Percentiles rank a stretch among this genome's conserved stretches.
Evolutionary conservation across 148 eudicot genomes (phyloP).

Genomic region (Nepenthes mirabilis): DNA sequence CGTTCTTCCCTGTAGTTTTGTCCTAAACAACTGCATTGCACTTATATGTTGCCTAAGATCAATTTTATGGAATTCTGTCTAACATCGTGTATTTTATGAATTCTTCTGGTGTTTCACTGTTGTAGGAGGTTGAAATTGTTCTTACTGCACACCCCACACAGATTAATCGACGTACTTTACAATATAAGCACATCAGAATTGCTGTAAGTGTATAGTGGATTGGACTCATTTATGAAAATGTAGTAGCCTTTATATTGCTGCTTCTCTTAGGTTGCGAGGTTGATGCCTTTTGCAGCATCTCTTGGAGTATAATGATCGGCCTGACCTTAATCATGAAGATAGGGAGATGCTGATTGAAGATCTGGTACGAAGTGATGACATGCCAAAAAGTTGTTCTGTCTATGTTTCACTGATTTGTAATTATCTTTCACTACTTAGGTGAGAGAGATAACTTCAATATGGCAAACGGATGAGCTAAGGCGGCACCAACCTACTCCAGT

Average conservation of each 20-base stretch:
- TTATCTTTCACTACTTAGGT: conserved; percentile 27
- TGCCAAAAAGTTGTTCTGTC: background rate
- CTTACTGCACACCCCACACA: conserved; percentile 96
- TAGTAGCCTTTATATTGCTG: background rate
- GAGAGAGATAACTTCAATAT: conserved; percentile 83
- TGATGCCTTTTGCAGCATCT: conserved; percentile 55
- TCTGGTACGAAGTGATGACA: conserved; percentile 32
- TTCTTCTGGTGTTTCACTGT: conserved; percentile 2
- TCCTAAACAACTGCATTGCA: no score
- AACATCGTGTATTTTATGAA: no score
- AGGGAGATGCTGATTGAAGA: conserved; percentile 84
- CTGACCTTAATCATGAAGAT: conserved; percentile 76
- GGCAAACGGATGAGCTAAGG: conserved; percentile 96
- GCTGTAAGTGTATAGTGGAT: conserved; percentile 35
- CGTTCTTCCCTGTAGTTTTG: conserved; percentile 1
- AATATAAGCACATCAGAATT: conserved; percentile 77
- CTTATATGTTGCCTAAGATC: no score
- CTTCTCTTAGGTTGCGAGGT: background rate
- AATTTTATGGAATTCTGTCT: no score
- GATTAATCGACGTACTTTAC: conserved; percentile 78
- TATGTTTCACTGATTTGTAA: background rate
- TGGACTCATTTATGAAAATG: background rate
- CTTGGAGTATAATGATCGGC: conserved; percentile 69
- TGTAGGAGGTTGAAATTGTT: conserved; percentile 85
- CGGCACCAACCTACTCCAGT: conserved; percentile 93